Conservation (phyloP, 768 basidiomycete species). For the Podaxis pistillaris region DNA sequence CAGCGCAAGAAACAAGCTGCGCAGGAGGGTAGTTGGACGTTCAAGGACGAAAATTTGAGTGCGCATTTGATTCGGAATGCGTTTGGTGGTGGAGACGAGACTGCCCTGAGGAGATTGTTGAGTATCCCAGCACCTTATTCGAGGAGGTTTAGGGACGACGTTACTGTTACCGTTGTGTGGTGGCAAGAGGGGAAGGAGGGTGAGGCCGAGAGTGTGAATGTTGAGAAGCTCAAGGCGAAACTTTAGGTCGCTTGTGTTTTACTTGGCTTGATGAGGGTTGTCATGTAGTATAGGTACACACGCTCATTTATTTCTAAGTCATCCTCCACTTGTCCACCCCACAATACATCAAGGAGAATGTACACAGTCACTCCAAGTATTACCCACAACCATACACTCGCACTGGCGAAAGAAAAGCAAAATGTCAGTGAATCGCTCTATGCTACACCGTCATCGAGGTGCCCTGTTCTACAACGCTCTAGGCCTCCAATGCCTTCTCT, state of each 20-base stretch:
- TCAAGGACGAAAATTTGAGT: slow-evolving; percentile 74
- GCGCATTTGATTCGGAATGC: slow-evolving; percentile 89
- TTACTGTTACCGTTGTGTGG: slow-evolving; percentile 82
- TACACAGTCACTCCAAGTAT: background rate
- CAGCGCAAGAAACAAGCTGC: slow-evolving; percentile 37
- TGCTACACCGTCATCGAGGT: background rate
- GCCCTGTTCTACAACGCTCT: slow-evolving; percentile 8
- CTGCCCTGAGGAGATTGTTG: slow-evolving; percentile 53
- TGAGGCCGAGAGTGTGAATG: slow-evolving; percentile 32
- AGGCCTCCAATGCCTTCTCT: slow-evolving; percentile 8
- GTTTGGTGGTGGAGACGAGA: slow-evolving; percentile 79
- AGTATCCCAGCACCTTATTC: slow-evolving; percentile 85
- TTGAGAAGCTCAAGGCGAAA: slow-evolving; percentile 48
- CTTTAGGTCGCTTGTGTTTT: slow-evolving; percentile 31
- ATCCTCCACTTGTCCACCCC: background rate
- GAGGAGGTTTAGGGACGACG: slow-evolving; percentile 78
- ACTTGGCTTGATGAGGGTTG: background rate
- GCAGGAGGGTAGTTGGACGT: slow-evolving; percentile 63
- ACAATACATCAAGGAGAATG: background rate
- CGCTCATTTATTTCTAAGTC: background rate
- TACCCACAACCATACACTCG: background rate
- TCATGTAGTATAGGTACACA: background rate
- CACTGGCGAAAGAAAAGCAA: background rate
- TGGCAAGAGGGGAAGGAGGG: slow-evolving; percentile 71
- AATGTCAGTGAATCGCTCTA: background rate